phyloP scores from a whole-genome alignment of 257 asterid species.

The Penstemon newberryi region DNA sequence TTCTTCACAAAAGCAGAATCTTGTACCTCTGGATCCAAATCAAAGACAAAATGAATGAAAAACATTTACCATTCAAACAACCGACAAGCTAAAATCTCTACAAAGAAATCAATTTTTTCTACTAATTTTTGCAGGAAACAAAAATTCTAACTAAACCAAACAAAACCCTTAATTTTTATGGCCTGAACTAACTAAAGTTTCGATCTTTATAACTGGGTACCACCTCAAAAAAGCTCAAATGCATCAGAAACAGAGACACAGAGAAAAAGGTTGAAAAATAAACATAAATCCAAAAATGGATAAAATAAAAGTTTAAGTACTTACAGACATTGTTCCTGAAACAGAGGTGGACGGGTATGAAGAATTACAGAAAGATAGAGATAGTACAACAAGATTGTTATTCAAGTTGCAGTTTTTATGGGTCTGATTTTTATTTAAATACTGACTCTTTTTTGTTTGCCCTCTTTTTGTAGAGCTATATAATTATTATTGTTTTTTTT shows the following conservation, averaged over 20 bases:
- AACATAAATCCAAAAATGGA: constrained; percentile 9
- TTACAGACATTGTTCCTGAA: constrained; percentile 52
- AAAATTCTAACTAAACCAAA: neutral
- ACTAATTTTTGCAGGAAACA: constrained; percentile 23
- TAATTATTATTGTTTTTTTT: constrained; percentile 13
- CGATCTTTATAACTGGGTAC: constrained; percentile 28
- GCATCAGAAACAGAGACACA: neutral
- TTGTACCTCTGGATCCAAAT: constrained; percentile 28
- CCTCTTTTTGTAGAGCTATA: constrained; percentile 5
- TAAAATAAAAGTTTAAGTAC: constrained; percentile 25
- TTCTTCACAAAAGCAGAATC: constrained; percentile 27
- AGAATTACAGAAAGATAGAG: constrained; percentile 13
- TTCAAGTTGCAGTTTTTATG: constrained; percentile 21
- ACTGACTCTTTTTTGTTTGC: constrained; percentile 5
- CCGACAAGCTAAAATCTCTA: constrained; percentile 1
- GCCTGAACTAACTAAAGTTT: constrained; percentile 30
- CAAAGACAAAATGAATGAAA: constrained; percentile 14
- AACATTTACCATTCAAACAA: constrained; percentile 15
- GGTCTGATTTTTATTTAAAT: constrained; percentile 1
- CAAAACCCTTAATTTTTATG: constrained; percentile 24
- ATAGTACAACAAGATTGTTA: constrained; percentile 26
- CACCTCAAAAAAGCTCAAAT: constrained; percentile 24
- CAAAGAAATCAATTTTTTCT: neutral
- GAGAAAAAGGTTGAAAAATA: constrained; percentile 5
- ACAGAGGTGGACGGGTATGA: constrained; percentile 9